A percentile compares a stretch with the other conserved stretches of the same genome.
Conservation (phyloP, 2,329 filamentous ascomycete species). For the Fusarium multiceps region DNA sequence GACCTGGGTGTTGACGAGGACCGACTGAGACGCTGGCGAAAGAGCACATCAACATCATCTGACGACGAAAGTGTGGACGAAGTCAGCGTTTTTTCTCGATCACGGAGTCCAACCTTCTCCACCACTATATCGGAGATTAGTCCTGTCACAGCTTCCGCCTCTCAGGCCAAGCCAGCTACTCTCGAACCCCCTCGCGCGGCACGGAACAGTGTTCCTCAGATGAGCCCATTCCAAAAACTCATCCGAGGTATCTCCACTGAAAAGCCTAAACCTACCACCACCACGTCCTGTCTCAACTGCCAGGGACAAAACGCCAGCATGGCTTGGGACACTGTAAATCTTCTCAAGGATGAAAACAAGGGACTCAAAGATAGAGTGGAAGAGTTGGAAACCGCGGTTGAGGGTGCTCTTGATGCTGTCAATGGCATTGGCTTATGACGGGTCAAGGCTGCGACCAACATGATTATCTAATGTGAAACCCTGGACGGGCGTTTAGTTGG, state of each 20-base stretch:
- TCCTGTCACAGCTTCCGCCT: constrained; percentile 32
- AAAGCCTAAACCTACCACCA: constrained; percentile 36
- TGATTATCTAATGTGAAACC: constrained; percentile 21
- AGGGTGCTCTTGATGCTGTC: constrained; percentile 70
- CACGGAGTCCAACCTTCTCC: constrained; percentile 66
- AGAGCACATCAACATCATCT: constrained; percentile 59
- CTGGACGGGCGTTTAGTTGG: constrained; percentile 1
- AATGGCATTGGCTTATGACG: constrained; percentile 62
- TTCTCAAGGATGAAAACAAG: constrained; percentile 71
- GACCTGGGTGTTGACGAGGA: constrained; percentile 67
- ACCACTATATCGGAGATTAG: constrained; percentile 52
- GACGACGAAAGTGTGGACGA: constrained; percentile 63
- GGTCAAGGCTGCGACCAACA: constrained; percentile 3
- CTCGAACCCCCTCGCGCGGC: constrained; percentile 48
- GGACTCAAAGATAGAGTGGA: constrained; percentile 69
- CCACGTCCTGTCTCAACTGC: constrained; percentile 64
- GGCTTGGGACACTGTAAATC: constrained; percentile 73
- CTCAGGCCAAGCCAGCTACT: constrained; percentile 41
- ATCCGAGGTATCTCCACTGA: constrained; percentile 57
- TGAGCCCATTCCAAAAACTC: constrained; percentile 56
- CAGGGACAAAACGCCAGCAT: constrained; percentile 67
- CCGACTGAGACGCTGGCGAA: constrained; percentile 56
- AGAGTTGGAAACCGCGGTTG: constrained; percentile 69
- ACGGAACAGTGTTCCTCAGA: constrained; percentile 45
- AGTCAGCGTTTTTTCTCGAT: constrained; percentile 70